Conservation (phyloP, 2,329 filamentous ascomycete species). For the Microsporum canis region DNA sequence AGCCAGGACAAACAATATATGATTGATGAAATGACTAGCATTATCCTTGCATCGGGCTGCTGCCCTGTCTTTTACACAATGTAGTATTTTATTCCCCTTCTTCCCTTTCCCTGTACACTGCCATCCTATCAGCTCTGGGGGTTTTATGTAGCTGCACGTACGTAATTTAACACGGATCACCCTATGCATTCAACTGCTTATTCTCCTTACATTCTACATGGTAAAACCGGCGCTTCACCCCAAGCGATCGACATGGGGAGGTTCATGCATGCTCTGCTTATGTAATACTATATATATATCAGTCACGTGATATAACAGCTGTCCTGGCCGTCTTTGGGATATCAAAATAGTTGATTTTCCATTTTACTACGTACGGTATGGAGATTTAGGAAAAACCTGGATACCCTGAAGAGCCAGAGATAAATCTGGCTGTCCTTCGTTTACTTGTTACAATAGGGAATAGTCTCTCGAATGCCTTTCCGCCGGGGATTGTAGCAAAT, state of each 20-base stretch:
- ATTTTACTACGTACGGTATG: too few species aligned
- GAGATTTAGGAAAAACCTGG: too few species aligned
- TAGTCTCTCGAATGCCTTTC: too few species aligned
- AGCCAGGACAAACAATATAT: not conserved
- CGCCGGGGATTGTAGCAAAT: too few species aligned
- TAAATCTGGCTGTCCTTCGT: too few species aligned
- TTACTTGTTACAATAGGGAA: too few species aligned
- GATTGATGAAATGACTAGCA: slow-evolving; percentile 3
- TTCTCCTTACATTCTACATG: not conserved
- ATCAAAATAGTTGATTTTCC: too few species aligned
- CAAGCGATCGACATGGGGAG: not conserved
- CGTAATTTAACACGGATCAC: not conserved
- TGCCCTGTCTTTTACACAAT: too few species aligned
- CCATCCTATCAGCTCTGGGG: not conserved
- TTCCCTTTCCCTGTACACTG: not conserved
- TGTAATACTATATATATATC: not conserved
- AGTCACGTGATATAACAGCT: too few species aligned
- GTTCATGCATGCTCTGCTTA: too few species aligned
- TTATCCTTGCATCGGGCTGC: not conserved
- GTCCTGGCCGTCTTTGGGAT: too few species aligned
- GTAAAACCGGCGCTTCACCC: not conserved
- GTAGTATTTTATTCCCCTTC: not conserved
- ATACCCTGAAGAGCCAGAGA: too few species aligned
- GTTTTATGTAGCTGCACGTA: not conserved
- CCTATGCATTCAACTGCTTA: not conserved